phyloP scores from a whole-genome alignment of 306 rosid species.

The Cyamopsis tetragonoloba region DNA sequence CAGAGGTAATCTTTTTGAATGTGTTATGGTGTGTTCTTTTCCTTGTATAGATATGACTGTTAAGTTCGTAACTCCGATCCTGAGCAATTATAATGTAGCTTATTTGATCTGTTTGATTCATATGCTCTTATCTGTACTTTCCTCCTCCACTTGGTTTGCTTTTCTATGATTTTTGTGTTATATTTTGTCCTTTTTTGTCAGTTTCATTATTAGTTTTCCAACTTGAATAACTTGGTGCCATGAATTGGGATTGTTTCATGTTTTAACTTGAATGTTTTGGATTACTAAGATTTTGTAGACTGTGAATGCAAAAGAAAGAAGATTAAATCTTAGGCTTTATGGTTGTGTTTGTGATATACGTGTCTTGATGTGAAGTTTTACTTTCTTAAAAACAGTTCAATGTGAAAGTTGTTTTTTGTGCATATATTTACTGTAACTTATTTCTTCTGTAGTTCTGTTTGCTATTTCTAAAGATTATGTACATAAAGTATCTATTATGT shows the following conservation, averaged over 20 bases:
- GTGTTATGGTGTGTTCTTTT: slow-evolving; percentile 5
- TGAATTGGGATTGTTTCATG: neutral
- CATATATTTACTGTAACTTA: neutral
- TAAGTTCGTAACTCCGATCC: slow-evolving; percentile 3
- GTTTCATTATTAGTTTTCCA: neutral
- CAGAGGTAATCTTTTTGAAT: slow-evolving; percentile 38
- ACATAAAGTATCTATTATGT: neutral
- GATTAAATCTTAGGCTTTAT: neutral
- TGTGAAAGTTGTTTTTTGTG: neutral
- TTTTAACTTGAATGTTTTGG: neutral
- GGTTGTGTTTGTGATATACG: neutral
- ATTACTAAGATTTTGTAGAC: neutral
- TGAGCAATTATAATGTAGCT: neutral
- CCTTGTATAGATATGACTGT: neutral
- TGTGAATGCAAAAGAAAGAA: neutral
- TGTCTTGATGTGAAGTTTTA: neutral
- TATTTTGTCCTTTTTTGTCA: neutral
- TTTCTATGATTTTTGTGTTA: neutral
- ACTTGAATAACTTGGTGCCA: neutral
- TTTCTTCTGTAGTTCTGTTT: neutral
- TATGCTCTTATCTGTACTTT: neutral
- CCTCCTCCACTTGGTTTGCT: neutral
- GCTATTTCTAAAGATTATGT: neutral
- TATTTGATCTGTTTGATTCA: neutral
- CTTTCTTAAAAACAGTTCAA: neutral